Evolutionary conservation across 345 rosid species (phyloP), one percentile per base, ranked within the genome.

Genomic region (Hypericum androsaemum): DNA sequence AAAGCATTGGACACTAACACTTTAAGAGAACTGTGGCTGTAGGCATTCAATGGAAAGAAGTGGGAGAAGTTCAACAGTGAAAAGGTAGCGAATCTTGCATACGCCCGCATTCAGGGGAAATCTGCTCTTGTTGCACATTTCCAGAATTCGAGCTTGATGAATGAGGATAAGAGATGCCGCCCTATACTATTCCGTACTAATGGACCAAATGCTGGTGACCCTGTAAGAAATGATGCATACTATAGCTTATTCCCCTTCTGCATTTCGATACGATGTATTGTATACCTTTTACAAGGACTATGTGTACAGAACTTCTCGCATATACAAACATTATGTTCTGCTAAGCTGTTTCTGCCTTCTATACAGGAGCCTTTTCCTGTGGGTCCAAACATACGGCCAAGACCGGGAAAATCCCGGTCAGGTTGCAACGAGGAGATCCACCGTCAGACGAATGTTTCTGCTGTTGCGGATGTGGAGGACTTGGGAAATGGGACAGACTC

Each of bases 1-100:
- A 28, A 10, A 13, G 8, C 32, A 22, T 22, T 22, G 32, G 28
- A 48, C 60, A 41, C 62, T 47, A 17, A 57, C 43, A n/a, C 39
- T 12, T 38, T 45, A 13, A 35, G 36, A 12, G 10, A 47, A 65
- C 47, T 63, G 40, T 14, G 53, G 48, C 59, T 46, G 8, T 13
- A 81, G 94, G 71, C 83, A 17, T 81, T 84, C 56, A 75, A 79
- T 58, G 88, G 94, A 39, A 84, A 81, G 80, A 84, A 81, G 57
- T 84, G 94, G 94, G 88, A 81, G 65, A 84, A 84, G 55, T 84
- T 84, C 79, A 84, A 84, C 59, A 84, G 88, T 10, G 82, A 81
- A 47, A 84, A 84, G 67, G 85, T 81, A 17, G 94, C 94, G 62
- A 75, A 77, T 12, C 75, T 81, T 52, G 83, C 94, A 12, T 84